A percentile compares a stretch with the other conserved stretches of the same genome.
phyloP scores from a whole-genome alignment of 306 rosid species.

The Hylodesmum podocarpum region DNA sequence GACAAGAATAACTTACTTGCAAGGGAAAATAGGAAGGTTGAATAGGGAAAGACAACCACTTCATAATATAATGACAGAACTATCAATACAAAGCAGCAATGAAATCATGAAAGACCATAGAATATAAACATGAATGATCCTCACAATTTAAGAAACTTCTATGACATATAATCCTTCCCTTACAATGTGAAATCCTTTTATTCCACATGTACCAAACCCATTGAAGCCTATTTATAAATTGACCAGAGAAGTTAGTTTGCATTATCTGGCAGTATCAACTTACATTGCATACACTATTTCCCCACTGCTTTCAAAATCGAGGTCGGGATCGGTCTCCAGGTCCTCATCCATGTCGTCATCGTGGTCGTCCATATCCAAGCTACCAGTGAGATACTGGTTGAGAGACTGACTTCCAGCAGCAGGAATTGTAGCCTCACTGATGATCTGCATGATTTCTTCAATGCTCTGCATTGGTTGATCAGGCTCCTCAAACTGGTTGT shows the following conservation, averaged over 20 bases:
- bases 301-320: constrained; percentile 92
- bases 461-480: constrained; percentile 83
- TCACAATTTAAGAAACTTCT: constrained; percentile 6
- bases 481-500: constrained; percentile 75
- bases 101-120: constrained; percentile 10
- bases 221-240: constrained; percentile 19
- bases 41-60: constrained; percentile 4
- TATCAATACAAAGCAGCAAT: constrained; percentile 32
- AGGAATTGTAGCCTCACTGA: constrained; percentile 81
- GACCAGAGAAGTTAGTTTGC: background rate
- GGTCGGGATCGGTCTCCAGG: constrained; percentile 69
- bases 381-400: constrained; percentile 72
- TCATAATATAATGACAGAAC: constrained; percentile 13
- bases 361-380: constrained; percentile 81
- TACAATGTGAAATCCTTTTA: constrained; percentile 17
- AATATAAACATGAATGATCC: constrained; percentile 32
- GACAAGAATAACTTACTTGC: background rate
- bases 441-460: constrained; percentile 91
- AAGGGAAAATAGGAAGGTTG: background rate
- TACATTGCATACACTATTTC: constrained; percentile 89
- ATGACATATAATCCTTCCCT: constrained; percentile 32
- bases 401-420: constrained; percentile 72
- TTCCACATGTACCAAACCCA: constrained; percentile 32
- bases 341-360: constrained; percentile 70
- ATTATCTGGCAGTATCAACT: constrained; percentile 8